Base-by-base conservation (phyloP, 2,329 filamentous ascomycete genomes). In the Colletotrichum sp. region DNA sequence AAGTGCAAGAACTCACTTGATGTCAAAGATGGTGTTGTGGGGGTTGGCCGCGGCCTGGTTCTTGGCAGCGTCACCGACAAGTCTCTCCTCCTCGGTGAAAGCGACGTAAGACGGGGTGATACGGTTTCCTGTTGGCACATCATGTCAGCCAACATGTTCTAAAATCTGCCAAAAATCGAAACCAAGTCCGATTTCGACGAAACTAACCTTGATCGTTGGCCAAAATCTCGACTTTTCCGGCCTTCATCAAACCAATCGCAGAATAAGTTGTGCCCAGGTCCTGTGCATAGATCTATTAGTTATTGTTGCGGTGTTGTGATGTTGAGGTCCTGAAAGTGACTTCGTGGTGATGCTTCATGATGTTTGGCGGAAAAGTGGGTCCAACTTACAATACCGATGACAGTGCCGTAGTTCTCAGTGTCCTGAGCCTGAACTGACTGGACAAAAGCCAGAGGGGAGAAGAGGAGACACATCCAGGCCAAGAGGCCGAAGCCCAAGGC, bases 1-100 rank as follows among this genome's bases (percentile, higher is more conserved):
- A n/a, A n/a, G n/a, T n/a, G n/a, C n/a, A n/a, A n/a, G n/a, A n/a
- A n/a, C 28, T 30, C 9, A 96, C 95, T 96, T 97, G 88, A 96
- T 89, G 83, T 96, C 95, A 83, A 90, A 96, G 84, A 96, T 91
- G 69, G 95, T 96, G 83, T 93, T 92, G 81, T 83, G 87, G 62
- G 95, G 95, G 90, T 96, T 96, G 72, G 92, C 87, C 78, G 95
- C 93, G 84, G 95, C 96, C 90, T 98, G 96, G 89, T 98, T 98
- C 93, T 98, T 98, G 83, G 96, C 96, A 83, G 97, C 95, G 87
- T 99, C 97, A 91, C 97, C 97, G 81, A 99, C 96, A 80, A 99
- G 91, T 85, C 97, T 94, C 89, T 99, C 97, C 79, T 98, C 96
- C 82, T 99, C 96, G 87, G 96, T 99, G 87, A 98, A 98, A 83